phyloP scores from a whole-genome alignment of 2,329 filamentous ascomycete genomes.

The Trichoderma oligosporum region DNA sequence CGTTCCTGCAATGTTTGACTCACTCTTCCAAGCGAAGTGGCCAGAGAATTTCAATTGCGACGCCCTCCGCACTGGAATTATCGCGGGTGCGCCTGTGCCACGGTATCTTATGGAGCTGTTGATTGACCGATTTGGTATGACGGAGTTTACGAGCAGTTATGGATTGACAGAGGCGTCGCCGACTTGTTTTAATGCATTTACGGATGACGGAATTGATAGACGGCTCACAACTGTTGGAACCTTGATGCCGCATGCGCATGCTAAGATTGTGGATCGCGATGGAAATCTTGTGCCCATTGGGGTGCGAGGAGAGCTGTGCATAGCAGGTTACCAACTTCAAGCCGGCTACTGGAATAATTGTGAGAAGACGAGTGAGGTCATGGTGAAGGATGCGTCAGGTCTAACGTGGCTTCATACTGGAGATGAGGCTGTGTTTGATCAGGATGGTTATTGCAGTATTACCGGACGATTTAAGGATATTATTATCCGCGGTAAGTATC shows the following conservation, averaged over 20 bases:
- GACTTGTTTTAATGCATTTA: constrained; percentile 77
- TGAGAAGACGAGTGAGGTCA: constrained; percentile 64
- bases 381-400: constrained; percentile 50
- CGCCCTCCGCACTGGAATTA: constrained; percentile 68
- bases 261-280: constrained; percentile 71
- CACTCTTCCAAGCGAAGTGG: constrained; percentile 49
- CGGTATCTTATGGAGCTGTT: constrained; percentile 70
- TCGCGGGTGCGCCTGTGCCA: constrained; percentile 74
- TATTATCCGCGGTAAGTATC: constrained; percentile 62
- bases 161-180: constrained; percentile 75
- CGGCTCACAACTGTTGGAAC: too few species aligned
- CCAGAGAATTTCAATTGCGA: constrained; percentile 43
- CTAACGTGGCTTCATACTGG: constrained; percentile 63
- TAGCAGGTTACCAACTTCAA: constrained; percentile 73
- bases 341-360: constrained; percentile 65
- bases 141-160: constrained; percentile 67
- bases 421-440: constrained; percentile 66
- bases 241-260: constrained; percentile 70
- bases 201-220: too few species aligned
- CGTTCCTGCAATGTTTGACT: constrained; percentile 81
- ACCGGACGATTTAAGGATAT: constrained; percentile 76
- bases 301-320: constrained; percentile 68
- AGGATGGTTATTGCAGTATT: constrained; percentile 66
- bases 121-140: constrained; percentile 68
- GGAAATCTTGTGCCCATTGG: constrained; percentile 66